Evolutionary conservation across 2,329 filamentous ascomycete species (phyloP), one percentile per base, ranked within the genome.

Genomic region (Neoscytalidium dimidiatum): DNA sequence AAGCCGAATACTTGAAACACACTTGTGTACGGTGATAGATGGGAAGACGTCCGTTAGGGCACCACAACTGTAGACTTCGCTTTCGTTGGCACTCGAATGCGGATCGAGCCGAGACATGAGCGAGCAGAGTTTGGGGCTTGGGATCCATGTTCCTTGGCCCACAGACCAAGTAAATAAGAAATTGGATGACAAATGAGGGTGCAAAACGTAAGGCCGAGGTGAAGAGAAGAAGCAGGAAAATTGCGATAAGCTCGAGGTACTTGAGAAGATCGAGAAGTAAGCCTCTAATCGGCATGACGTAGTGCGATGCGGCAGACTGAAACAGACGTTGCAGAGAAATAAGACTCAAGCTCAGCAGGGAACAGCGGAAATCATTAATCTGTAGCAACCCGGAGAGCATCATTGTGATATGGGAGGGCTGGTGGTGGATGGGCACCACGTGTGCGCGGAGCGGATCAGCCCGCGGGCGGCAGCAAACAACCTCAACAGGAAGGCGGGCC

Each of bases 401-500:
- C n/a, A n/a, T n/a, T n/a, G n/a, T n/a, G n/a, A n/a, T n/a, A n/a
- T n/a, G n/a, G 11, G 26, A 11, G 1, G 19, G 9, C 19, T 9
- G n/a, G 38, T 17, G 38, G 23, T 44, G 53, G 35, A 44, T 17
- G 17, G 21, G 52, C 8, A 41, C 52, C 28, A 57, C 53, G 52
- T 35, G 14, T 13, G n/a, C 21, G n/a, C n/a, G 21, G 33, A 41
- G 4, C 26, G n/a, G 33, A 41, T 33, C 11, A 26, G 56, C 26
- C 35, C 33, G 49, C 49, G 17, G 33, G 7, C 33, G 49, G 49
- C n/a, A 41, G 52, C 52, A 57, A 57, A 57, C 52, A 57, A 33
- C 33, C 33, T 33, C 38, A 57, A 57, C 52, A 57, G 38, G 52
- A 31, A 33, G 52, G 52, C 33, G 5, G 33, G n/a, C n/a, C n/a